Evolutionary conservation across 192 early-diverging fungal species (phyloP), one percentile per base, ranked within the genome.

Genomic region (Rhizophagus sp.): DNA sequence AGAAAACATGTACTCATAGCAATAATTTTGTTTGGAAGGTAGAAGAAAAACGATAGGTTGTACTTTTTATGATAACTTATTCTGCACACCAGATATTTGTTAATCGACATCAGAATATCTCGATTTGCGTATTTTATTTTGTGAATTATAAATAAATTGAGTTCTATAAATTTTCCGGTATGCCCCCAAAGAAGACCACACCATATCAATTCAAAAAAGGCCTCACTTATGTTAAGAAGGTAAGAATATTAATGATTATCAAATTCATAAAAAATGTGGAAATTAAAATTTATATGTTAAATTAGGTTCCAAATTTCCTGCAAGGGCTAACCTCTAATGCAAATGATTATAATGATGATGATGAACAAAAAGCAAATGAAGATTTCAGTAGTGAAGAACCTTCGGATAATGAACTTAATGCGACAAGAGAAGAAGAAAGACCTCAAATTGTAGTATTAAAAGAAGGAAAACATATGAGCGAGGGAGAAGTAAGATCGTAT

Each of bases 361-460:
- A 17, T 10, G 7, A 22, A 41, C 17, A 36, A 69, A 19, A 4
- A 8, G 19, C 9, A 69, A 39, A 9, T 69, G 34, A 36, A 36
- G 67, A 41, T 36, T 22, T 36, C 4, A 36, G 9, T 69, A 11
- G 7, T 22, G 19, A 36, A 36, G 67, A 69, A 69, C 9, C 27
- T 36, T 33, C 27, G 19, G 67, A 69, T 19, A 36, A 69, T 22
- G 19, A 36, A 39, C 33, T 69, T 36, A 36, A 69, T 69, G 36
- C 67, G 27, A 41, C 13, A 22, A 41, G 49, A 30, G 72, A 73
- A 52, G 72, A 73, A 73, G 72, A 73, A 52, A 73, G 49, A 25
- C 72, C 72, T 17, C 72, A 73, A 19, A 73, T 73, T 50, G 72
- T 73, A 24, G 72, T 73, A 15, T 73, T 73, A 52, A 73, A 52